These are phyloP conservation scores for Clarireedia hainanense DNA, from an alignment of 2,329 filamentous ascomycete species.

Conservation along the genomic window DNA sequence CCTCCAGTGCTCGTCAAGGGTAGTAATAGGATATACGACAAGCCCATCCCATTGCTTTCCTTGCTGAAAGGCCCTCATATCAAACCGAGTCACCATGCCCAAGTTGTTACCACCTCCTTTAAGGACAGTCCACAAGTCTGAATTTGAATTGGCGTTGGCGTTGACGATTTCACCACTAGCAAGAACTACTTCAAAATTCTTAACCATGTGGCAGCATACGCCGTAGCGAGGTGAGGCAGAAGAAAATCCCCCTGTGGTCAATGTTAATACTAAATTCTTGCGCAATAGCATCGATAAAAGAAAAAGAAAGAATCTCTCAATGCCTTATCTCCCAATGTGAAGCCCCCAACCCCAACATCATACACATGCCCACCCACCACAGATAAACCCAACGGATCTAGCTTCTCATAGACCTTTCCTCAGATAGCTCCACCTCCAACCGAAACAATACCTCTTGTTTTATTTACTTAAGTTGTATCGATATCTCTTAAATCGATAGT, in stretches of 20 bases:
- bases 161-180: slow-evolving; percentile 41
- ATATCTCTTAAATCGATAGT: slow-evolving; percentile 38
- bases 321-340: neutral
- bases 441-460: slow-evolving; percentile 23
- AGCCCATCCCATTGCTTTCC: slow-evolving; percentile 13
- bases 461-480: slow-evolving; percentile 21
- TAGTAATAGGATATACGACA: neutral
- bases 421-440: slow-evolving; percentile 34
- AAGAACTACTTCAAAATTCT: slow-evolving; percentile 25
- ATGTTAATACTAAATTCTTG: slow-evolving; percentile 17
- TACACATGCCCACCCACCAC: slow-evolving; percentile 13
- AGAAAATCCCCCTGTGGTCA: slow-evolving; percentile 6
- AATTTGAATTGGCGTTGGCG: slow-evolving; percentile 34
- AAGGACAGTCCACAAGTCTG: slow-evolving; percentile 45
- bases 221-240: neutral
- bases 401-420: slow-evolving; percentile 18
- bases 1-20: neutral
- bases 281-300: slow-evolving; percentile 11
- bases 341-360: slow-evolving; percentile 13
- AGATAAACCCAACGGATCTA: slow-evolving; percentile 8
- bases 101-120: slow-evolving; percentile 39
- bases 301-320: neutral
- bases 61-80: slow-evolving; percentile 32
- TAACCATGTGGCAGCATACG: neutral
- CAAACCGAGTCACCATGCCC: slow-evolving; percentile 42